Conservation (phyloP, 1,284 basidiomycete genomes). For the Bothia castanella region DNA sequence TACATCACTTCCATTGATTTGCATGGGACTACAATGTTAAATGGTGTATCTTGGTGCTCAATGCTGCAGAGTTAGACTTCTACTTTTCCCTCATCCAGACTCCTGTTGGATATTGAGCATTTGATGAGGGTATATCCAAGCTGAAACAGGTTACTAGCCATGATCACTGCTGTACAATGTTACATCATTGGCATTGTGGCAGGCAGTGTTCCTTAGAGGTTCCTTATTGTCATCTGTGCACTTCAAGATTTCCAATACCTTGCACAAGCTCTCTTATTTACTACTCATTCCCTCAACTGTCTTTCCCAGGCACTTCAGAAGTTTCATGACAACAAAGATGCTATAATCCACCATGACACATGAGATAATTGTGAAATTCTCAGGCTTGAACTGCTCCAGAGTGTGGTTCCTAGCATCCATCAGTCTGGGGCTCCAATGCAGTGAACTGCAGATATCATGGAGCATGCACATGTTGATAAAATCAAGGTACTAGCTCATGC, state of each 20-base stretch:
- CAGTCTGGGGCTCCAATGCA: too few relatives aligned
- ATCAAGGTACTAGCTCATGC: too few relatives aligned
- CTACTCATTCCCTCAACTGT: too few relatives aligned
- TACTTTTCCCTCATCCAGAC: slow-evolving; percentile 9
- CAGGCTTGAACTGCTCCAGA: too few relatives aligned
- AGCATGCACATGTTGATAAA: too few relatives aligned
- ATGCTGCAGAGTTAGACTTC: slow-evolving; percentile 7
- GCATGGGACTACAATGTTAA: slow-evolving; percentile 7
- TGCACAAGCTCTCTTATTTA: not conserved
- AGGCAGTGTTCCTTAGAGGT: not conserved
- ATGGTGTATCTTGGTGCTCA: slow-evolving; percentile 8
- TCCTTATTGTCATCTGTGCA: not conserved
- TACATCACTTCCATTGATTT: not conserved
- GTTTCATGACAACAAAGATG: too few relatives aligned
- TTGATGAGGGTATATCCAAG: slow-evolving; percentile 5
- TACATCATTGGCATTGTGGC: slow-evolving; percentile 2
- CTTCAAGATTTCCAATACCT: slow-evolving; percentile 2
- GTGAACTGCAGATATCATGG: too few relatives aligned
- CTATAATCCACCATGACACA: too few relatives aligned
- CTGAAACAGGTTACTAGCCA: slow-evolving; percentile 6
- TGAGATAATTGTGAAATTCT: too few relatives aligned
- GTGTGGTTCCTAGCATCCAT: too few relatives aligned
- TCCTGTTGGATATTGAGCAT: not conserved
- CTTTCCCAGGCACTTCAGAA: too few relatives aligned
- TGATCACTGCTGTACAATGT: slow-evolving; percentile 3